Base-by-base conservation (phyloP, 768 basidiomycete species). In the Rhodocollybia butyracea region DNA sequence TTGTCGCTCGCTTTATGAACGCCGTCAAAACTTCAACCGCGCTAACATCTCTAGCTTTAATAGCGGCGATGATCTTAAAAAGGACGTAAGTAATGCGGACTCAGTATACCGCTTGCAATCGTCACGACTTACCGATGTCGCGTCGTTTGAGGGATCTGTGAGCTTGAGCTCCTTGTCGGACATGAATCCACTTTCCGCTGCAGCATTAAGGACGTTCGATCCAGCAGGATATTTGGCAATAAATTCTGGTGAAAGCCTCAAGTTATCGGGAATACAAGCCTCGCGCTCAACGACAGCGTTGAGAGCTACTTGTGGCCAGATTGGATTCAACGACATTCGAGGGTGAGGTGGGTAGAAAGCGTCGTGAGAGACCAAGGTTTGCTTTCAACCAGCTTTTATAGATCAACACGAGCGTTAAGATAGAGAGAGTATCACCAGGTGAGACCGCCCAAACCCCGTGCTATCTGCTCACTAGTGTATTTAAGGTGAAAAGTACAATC, bases 1-100 rank as follows among this genome's bases (percentile, higher is more conserved):
- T 72, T 15, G 74, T 73, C 10, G 81, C 80, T n/a, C 82, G 68
- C 63, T 79, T 80, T 51, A 64, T 73, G 56, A 76, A 80, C 1
- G 80, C 78, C 13, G 61, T 64, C 5, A 71, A 68, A 22, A 75
- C 74, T 17, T 70, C 68, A 5, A 78, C 75, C 1, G 76, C 70
- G 0, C 73, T 69, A 27, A 70, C 64, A 50, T 67, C 38, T 10
- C 69, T 66, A 4, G 51, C 56, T 6, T 66, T 65, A 40, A 76
- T 68, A 6, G 59, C 57, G 40, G 60, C 43, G 17, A 64, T 54
- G n/a, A 64, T 58, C 63, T 51, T 8, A n/a, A 17, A 17, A 42
- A 36, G 8, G 36, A 0, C 17, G 39, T 36, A n/a, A 13, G n/a
- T n/a, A 2, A 32, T 27, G 2, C 30, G 17, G 21, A 22, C 4